Conservation (phyloP, 2,329 filamentous ascomycete species). For the Talaromyces islandicus region DNA sequence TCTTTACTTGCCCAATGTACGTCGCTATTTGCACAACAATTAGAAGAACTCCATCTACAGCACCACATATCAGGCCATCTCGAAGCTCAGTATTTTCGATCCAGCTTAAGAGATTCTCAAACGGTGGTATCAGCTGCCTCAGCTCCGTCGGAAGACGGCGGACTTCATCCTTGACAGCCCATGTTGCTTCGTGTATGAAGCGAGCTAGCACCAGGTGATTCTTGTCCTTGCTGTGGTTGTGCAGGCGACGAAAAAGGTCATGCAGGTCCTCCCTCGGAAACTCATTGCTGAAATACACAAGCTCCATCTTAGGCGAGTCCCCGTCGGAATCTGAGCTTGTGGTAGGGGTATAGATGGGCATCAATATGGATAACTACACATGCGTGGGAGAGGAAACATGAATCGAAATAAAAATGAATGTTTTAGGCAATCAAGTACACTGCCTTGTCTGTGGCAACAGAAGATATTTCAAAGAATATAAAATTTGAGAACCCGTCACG, state of each 20-base stretch:
- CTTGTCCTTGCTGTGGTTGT: conserved; percentile 36
- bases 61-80: conserved; percentile 35
- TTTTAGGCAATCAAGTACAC: not conserved
- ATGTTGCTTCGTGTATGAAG: conserved; percentile 39
- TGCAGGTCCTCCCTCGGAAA: conserved; percentile 43
- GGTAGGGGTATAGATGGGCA: not conserved
- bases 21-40: conserved; percentile 34
- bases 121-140: conserved; percentile 15
- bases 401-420: not conserved
- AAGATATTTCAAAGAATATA: not conserved
- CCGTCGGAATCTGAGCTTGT: not conserved
- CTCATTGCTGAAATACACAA: conserved; percentile 45
- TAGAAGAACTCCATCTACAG: conserved; percentile 43
- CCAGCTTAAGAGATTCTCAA: conserved; percentile 12
- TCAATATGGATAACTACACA: not conserved
- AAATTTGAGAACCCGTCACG: not conserved
- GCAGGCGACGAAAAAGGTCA: conserved; percentile 35
- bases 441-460: not conserved
- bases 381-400: not conserved
- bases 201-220: conserved; percentile 29
- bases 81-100: conserved; percentile 24
- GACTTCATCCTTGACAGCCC: conserved; percentile 37
- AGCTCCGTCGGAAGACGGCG: conserved; percentile 14
- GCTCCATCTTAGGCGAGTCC: conserved; percentile 3
- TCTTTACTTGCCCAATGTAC: conserved; percentile 37